These are phyloP conservation scores for Entoloma clypeatum DNA, from an alignment of 1,284 basidiomycete genomes.

Conservation along the genomic window DNA sequence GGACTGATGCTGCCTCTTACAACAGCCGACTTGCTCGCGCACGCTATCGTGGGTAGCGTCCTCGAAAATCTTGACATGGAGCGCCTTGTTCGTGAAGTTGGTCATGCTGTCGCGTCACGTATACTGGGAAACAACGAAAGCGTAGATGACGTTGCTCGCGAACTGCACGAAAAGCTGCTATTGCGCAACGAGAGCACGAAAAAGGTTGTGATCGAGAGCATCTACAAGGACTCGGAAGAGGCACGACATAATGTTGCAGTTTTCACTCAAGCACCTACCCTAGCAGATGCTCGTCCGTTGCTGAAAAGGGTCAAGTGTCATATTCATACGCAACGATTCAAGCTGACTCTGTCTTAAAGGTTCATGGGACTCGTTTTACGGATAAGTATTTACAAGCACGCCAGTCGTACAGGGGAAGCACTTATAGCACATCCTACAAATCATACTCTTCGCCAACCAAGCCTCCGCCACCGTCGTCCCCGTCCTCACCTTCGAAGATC, in stretches of 20 bases:
- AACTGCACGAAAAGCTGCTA: constrained; percentile 88
- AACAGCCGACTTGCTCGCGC: constrained; percentile 93
- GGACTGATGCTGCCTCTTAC: constrained; percentile 95
- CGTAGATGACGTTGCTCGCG: constrained; percentile 93
- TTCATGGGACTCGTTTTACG: constrained; percentile 89
- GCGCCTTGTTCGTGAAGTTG: constrained; percentile 89
- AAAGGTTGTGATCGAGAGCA: constrained; percentile 94
- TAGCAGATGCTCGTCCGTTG: constrained; percentile 74
- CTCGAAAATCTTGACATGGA: constrained; percentile 99
- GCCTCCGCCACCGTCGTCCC: constrained; percentile 26
- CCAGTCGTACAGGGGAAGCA: constrained; percentile 49
- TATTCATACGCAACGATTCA: constrained; percentile 12
- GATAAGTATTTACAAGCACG: constrained; percentile 87
- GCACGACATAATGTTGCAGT: constrained; percentile 87
- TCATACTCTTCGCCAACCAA: constrained; percentile 30
- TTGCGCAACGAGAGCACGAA: constrained; percentile 96
- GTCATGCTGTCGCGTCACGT: constrained; percentile 88
- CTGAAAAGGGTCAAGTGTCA: constrained; percentile 68
- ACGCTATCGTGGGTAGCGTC: constrained; percentile 96
- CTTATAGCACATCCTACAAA: constrained; percentile 47
- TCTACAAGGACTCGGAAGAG: constrained; percentile 88
- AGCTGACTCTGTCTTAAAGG: constrained; percentile 42
- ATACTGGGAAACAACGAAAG: constrained; percentile 88
- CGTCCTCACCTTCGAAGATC: constrained; percentile 32
- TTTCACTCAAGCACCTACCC: constrained; percentile 73